Evolutionary conservation across 2,329 filamentous ascomycete genomes (phyloP), one percentile per base, ranked within the genome.

Genomic region (Knufia fluminis): DNA sequence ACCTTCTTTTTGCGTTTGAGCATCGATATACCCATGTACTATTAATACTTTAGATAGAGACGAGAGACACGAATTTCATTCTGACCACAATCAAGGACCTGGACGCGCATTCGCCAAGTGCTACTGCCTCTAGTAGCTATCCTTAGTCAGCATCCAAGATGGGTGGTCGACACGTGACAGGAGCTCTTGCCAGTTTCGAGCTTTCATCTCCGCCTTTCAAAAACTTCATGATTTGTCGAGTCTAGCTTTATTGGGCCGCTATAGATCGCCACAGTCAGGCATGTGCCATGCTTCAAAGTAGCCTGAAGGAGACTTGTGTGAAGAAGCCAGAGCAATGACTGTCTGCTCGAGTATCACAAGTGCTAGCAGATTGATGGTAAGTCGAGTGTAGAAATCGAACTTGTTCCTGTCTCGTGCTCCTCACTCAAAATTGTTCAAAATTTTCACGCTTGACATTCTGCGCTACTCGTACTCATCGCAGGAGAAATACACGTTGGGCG

Each of bases 11-110:
- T 22, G 16, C 6, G 3, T 36, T 38, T 48, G 20, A 48, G 22
- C 22, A 48, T 40, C 23, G 28, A 3, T n/a, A 39, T 39, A 39
- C 45, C 45, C 45, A 48, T 48, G 33, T 40, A 48, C 22, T 35
- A 40, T 31, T 40, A 48, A 16, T 9, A 24, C 22, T 28, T 45
- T 39, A 31, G 33, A 39, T 32, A 48, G 45, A 48, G 2, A 48
- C 24, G 45, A 24, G 35, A 40, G 12, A 40, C 28, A 31, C 20
- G 32, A 28, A 26, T 40, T 48, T 31, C 32, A 39, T 40, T n/a
- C n/a, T n/a, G 40, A 22, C 39, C 20, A 35, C 12, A 38, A 46
- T 36, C 32, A 22, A 46, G 3, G 40, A 43, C 19, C 19, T 24
- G 20, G 6, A 43, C n/a, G 23, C 20, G 9, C 22, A 4, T 20